Percentiles rank a stretch among this genome's conserved stretches.
phyloP scores from a whole-genome alignment of 2,329 filamentous ascomycete genomes.

The Annulohypoxylon truncatum region DNA sequence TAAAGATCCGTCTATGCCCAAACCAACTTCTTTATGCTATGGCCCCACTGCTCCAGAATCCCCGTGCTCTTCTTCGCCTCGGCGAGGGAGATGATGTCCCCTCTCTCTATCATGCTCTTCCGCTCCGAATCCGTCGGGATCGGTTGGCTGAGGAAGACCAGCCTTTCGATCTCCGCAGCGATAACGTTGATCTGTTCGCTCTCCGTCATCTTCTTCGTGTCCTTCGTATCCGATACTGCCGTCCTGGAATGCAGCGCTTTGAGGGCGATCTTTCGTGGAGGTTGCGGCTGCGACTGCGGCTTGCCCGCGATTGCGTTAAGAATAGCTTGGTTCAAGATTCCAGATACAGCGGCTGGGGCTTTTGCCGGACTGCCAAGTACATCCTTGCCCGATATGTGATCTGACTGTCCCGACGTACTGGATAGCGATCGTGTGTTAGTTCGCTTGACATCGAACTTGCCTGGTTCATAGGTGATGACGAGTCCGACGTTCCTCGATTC shows the following conservation, averaged over 20 bases:
- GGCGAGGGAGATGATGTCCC: conserved; percentile 82
- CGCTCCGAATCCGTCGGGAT: conserved; percentile 36
- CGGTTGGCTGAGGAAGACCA: conserved; percentile 65
- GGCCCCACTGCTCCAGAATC: conserved; percentile 85
- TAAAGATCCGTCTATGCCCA: conserved; percentile 68
- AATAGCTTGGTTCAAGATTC: conserved; percentile 43
- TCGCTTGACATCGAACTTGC: conserved; percentile 76
- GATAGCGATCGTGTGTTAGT: conserved; percentile 88
- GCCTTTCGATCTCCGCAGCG: conserved; percentile 79
- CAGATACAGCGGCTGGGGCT: conserved; percentile 26
- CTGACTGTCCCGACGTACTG: conserved; percentile 55
- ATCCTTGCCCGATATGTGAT: conserved; percentile 39
- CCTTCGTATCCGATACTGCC: conserved; percentile 65
- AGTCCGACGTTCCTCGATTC: conserved; percentile 86
- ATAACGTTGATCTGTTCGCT: conserved; percentile 70
- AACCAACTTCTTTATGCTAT: conserved; percentile 92
- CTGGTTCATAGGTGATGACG: conserved; percentile 79
- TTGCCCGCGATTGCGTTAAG: conserved; percentile 43
- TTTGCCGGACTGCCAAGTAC: conserved; percentile 1
- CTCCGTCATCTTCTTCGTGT: conserved; percentile 61
- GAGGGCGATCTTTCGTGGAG: conserved; percentile 61
- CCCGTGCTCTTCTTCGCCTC: conserved; percentile 91
- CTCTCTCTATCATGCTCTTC: conserved; percentile 63
- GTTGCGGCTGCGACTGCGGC: conserved; percentile 48
- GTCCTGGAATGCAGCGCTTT: conserved; percentile 67